Evolutionary conservation across 2,329 filamentous ascomycete species (phyloP).

Genomic region (Chrysoporthe deuterocubensis): DNA sequence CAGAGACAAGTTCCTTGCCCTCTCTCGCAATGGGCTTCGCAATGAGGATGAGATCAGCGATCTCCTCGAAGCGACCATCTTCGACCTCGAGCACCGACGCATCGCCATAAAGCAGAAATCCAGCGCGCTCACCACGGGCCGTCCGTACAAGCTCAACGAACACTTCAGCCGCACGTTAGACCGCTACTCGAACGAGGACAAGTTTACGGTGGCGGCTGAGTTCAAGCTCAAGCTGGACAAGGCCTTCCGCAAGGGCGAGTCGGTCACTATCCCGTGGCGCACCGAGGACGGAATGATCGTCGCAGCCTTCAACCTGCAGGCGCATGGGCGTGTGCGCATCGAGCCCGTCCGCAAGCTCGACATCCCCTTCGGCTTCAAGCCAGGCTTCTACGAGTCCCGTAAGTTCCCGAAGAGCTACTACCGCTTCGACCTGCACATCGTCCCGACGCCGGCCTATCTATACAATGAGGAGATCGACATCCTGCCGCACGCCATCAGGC

Average conservation of each 20-base stretch:
- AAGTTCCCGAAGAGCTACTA: constrained; percentile 69
- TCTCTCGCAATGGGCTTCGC: constrained; percentile 40
- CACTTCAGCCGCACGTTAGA: constrained; percentile 60
- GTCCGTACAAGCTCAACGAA: constrained; percentile 67
- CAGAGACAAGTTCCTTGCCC: constrained; percentile 54
- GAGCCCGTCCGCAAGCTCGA: constrained; percentile 58
- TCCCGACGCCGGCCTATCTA: constrained; percentile 62
- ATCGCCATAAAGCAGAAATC: constrained; percentile 65
- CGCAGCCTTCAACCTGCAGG: constrained; percentile 68
- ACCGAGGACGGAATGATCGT: constrained; percentile 69
- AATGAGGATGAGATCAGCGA: constrained; percentile 45
- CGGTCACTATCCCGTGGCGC: constrained; percentile 56
- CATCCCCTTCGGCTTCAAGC: constrained; percentile 72
- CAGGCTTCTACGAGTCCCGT: constrained; percentile 72
- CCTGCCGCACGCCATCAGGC: constrained; percentile 34
- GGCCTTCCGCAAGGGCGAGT: constrained; percentile 49
- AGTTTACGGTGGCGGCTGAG: constrained; percentile 60
- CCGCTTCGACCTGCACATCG: constrained; percentile 64
- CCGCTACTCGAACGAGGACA: constrained; percentile 57
- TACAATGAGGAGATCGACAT: constrained; percentile 39
- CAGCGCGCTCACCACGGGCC: constrained; percentile 59
- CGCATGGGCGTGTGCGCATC: constrained; percentile 59
- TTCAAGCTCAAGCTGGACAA: constrained; percentile 66
- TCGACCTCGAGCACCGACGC: constrained; percentile 52
- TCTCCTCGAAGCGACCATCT: constrained; percentile 53